phyloP scores from a whole-genome alignment of 139 green algal species.

The Mychonastes homosphaera region DNA sequence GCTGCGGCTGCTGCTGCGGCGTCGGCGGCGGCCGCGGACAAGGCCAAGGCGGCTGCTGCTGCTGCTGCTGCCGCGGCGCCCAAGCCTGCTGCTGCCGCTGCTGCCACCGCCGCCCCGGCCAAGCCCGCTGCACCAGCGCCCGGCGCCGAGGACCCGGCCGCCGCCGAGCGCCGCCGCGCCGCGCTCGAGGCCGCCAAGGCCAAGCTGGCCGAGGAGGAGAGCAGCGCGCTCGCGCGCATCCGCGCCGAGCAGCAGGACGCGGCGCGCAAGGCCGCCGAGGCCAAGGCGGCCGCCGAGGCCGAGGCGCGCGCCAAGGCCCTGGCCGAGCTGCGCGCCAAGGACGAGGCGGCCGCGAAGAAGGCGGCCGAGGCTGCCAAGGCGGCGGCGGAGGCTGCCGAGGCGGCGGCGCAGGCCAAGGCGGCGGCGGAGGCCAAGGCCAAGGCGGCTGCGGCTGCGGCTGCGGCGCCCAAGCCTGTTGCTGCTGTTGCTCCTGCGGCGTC shows the following conservation, averaged over 20 bases:
- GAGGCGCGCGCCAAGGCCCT: slow-evolving; percentile 8
- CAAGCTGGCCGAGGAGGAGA: too few species aligned
- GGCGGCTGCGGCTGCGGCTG: too few species aligned
- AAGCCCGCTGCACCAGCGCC: too few species aligned
- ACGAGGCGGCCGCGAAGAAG: not conserved
- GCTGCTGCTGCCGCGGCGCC: too few species aligned
- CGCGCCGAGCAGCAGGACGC: slow-evolving; percentile 8
- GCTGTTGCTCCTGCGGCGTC: too few species aligned
- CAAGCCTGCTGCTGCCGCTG: too few species aligned
- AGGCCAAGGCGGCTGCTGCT: too few species aligned
- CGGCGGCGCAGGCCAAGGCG: not conserved
- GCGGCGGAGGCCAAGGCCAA: not conserved
- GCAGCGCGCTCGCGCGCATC: slow-evolving; percentile 4
- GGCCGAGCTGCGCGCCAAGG: slow-evolving; percentile 5
- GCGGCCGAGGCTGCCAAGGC: not conserved
- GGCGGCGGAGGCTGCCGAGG: not conserved
- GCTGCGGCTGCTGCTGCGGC: too few species aligned
- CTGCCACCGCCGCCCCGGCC: too few species aligned
- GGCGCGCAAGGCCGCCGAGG: slow-evolving; percentile 17
- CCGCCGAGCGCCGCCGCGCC: not conserved
- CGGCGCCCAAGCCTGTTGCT: too few species aligned
- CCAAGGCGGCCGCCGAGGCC: slow-evolving; percentile 16
- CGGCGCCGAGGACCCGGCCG: not conserved
- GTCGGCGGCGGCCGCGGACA: too few species aligned
- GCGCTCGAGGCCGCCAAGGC: slow-evolving; percentile 5